A percentile compares a stretch with the other conserved stretches of the same genome.
Evolutionary conservation across 2,329 filamentous ascomycete species (phyloP).

Genomic region (Ophiostoma quercus): DNA sequence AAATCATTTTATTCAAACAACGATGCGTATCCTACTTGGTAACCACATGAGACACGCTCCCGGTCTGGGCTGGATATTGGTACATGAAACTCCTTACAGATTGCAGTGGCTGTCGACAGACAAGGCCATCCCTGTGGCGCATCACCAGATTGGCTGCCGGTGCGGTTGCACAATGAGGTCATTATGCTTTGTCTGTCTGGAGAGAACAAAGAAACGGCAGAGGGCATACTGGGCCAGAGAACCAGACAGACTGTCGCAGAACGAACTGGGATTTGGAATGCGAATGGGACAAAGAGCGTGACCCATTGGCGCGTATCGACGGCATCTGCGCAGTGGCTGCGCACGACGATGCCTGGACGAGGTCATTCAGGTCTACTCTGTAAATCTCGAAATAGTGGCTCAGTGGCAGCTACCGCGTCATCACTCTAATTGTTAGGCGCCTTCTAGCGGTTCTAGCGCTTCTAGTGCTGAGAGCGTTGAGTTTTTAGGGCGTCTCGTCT

Average conservation of each 20-base stretch:
- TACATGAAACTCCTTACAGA: background rate
- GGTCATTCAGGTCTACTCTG: too few species aligned
- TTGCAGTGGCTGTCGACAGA: background rate
- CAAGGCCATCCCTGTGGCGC: background rate
- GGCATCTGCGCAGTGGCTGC: background rate
- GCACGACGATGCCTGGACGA: background rate
- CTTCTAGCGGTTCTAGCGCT: constrained; percentile 3
- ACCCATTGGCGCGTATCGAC: background rate
- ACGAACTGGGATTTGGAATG: background rate
- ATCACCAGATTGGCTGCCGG: background rate
- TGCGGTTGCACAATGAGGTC: background rate
- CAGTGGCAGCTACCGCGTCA: background rate
- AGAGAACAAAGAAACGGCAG: background rate
- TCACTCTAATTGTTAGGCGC: background rate
- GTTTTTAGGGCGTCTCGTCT: background rate
- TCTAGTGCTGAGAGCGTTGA: background rate
- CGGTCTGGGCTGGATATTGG: background rate
- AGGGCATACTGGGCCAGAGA: background rate
- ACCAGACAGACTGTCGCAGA: background rate
- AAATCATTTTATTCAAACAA: background rate
- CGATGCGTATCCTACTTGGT: background rate
- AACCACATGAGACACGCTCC: background rate
- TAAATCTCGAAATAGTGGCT: background rate
- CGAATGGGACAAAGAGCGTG: background rate
- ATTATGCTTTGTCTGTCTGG: background rate